Base-by-base conservation (phyloP, 2,329 filamentous ascomycete species). In the Fusarium sp. region DNA sequence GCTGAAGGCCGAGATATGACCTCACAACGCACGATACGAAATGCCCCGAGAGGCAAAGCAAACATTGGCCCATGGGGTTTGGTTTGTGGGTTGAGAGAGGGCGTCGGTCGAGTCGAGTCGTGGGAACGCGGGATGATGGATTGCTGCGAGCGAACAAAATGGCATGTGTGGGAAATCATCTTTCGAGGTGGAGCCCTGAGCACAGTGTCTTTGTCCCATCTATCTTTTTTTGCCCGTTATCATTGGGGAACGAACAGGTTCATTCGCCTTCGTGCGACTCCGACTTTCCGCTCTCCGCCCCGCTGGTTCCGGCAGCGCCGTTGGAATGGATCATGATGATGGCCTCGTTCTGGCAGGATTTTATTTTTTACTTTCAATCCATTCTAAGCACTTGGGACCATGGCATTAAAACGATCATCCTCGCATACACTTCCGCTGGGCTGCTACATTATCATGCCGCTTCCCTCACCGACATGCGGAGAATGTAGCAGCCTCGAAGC, bases 401-500 rank as follows among this genome's bases (percentile, higher is more conserved):
- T 31, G 30, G 30, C 30, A 23, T 27, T 8, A 13, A 44, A 13
- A 18, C 10, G 41, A 44, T 44, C 27, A 44, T 12, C 41, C 41
- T 44, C 41, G 41, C 41, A 44, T 44, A 27, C 41, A 44, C 41
- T 9, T 23, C 16, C 8, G 16, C 8, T 8, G 8, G 16, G 41
- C 41, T 44, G 56, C 50, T 48, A 31, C 34, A 64, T 23, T 16
- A 36, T 23, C 11, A 23, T 30, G 34, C 48, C 12, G 36, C 27
- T 50, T 36, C 47, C 30, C 48, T 69, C 66, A 69, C 66, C 66
- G 66, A 69, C 66, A 65, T 66, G 12, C 37, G 28, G 15, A 41
- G n/a, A 13, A 34, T 37, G 57, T 34, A 56, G 56, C 18, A 56
- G 51, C 51, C 51, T 54, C 51, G 37, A 37, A 54, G 36, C 58